These are phyloP conservation scores for Hortaea werneckii DNA, from an alignment of 2,329 filamentous ascomycete genomes.

Conservation along the genomic window DNA sequence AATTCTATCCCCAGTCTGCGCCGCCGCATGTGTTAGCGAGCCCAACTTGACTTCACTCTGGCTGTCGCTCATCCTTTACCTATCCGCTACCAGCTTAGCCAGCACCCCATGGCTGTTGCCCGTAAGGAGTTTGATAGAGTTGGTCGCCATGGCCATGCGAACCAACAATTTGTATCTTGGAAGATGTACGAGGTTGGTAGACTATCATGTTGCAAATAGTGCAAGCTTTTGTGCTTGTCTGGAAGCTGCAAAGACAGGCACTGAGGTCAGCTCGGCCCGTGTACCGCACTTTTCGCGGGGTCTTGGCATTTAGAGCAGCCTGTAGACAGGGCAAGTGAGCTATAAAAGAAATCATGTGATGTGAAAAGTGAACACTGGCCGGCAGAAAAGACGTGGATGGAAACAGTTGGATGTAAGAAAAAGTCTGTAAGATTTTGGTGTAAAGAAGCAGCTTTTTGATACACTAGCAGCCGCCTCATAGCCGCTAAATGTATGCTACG, in stretches of 20 bases:
- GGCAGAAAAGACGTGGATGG: too few relatives aligned
- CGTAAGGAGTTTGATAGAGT: conserved; percentile 65
- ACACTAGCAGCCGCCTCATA: not conserved
- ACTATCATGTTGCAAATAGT: conserved; percentile 3
- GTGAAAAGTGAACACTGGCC: too few relatives aligned
- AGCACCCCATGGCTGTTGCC: conserved; percentile 66
- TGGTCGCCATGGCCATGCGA: conserved; percentile 50
- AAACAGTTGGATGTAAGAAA: too few relatives aligned
- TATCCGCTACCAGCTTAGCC: conserved; percentile 57
- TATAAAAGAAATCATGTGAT: too few relatives aligned
- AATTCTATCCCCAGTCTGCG: conserved; percentile 63
- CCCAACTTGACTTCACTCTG: not conserved
- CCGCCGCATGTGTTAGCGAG: not conserved
- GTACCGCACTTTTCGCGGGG: conserved; percentile 2
- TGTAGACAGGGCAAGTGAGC: too few relatives aligned
- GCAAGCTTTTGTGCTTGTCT: not conserved
- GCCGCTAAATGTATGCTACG: not conserved
- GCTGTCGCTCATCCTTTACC: conserved; percentile 34
- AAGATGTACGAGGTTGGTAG: not conserved
- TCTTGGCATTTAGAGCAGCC: not conserved
- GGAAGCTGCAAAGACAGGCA: not conserved
- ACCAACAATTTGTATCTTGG: not conserved
- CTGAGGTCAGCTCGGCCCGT: not conserved
- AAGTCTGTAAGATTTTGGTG: not conserved
- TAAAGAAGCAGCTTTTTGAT: not conserved